Conservation (phyloP, 73 alveolate genomes). For the Tetrahymena malaccensis region DNA sequence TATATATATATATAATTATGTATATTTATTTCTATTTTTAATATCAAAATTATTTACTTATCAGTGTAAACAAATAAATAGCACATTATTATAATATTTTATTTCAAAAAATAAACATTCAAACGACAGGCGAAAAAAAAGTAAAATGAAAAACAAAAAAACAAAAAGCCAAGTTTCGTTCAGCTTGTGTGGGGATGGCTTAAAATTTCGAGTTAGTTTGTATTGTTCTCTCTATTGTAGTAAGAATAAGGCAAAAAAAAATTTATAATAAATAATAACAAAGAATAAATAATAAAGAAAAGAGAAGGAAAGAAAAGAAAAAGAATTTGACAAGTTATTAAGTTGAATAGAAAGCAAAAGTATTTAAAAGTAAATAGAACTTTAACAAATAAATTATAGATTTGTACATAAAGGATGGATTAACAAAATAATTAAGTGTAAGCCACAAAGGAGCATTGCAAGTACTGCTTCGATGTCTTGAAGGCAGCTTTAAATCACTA, state of each 20-base stretch:
- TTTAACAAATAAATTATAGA: not conserved
- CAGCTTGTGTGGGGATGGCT: not conserved
- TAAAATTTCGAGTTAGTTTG: not conserved
- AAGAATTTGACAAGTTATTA: not conserved
- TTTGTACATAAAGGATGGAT: not conserved
- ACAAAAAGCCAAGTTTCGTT: not conserved
- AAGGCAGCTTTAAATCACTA: constrained; percentile 32
- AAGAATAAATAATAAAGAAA: not conserved
- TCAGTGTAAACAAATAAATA: too few relatives aligned
- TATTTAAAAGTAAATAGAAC: not conserved
- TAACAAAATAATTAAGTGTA: not conserved
- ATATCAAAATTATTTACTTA: too few relatives aligned
- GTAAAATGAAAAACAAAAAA: not conserved
- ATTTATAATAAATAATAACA: not conserved
- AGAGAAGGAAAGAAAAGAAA: not conserved
- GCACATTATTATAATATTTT: not conserved
- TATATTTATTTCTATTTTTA: too few relatives aligned
- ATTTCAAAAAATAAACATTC: not conserved
- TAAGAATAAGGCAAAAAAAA: not conserved
- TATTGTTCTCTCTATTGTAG: not conserved
- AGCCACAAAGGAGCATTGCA: constrained; percentile 47
- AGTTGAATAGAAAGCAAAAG: not conserved
- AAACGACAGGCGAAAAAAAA: not conserved
- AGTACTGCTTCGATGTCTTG: constrained; percentile 60
- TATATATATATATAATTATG: too few relatives aligned